Conservation (phyloP, 202 grass and related monocot genomes). For the Cymbopogon flexuosus region DNA sequence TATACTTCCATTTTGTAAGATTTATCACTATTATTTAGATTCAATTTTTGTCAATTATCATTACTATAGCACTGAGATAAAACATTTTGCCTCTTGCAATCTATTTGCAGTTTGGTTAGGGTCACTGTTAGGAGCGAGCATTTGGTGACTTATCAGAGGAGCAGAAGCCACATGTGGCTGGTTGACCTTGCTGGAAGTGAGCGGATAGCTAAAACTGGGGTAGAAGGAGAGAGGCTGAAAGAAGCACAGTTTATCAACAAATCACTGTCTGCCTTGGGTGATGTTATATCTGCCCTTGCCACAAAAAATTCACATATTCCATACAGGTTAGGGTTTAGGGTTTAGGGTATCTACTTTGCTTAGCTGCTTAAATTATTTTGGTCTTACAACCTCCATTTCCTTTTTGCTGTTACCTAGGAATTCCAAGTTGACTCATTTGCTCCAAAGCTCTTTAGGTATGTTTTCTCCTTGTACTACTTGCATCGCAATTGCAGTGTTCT, state of each 20-base stretch:
- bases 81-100: conserved; percentile 1
- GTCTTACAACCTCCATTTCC: conserved; percentile 1
- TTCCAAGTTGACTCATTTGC: conserved; percentile 92
- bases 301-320: conserved; percentile 82
- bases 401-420: conserved; percentile 56
- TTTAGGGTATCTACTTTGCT: conserved; percentile 4
- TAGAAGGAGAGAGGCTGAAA: conserved; percentile 78
- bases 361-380: conserved; percentile 10
- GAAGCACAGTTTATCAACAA: conserved; percentile 94
- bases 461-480: conserved; percentile 10
- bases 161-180: conserved; percentile 76
- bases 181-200: conserved; percentile 96
- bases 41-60: not conserved
- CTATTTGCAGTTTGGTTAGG: conserved; percentile 66
- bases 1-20: not conserved
- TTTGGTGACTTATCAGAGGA: conserved; percentile 55
- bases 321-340: conserved; percentile 54
- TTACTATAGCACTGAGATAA: conserved; percentile 4
- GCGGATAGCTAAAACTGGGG: conserved; percentile 74
- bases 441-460: conserved; percentile 89
- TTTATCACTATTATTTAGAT: not conserved
- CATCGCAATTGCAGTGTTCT: not conserved
- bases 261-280: conserved; percentile 83
- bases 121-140: conserved; percentile 70
- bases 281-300: conserved; percentile 87